Evolutionary conservation across 2,329 filamentous ascomycete genomes (phyloP).

Genomic region (Aspergillus luchuensis): DNA sequence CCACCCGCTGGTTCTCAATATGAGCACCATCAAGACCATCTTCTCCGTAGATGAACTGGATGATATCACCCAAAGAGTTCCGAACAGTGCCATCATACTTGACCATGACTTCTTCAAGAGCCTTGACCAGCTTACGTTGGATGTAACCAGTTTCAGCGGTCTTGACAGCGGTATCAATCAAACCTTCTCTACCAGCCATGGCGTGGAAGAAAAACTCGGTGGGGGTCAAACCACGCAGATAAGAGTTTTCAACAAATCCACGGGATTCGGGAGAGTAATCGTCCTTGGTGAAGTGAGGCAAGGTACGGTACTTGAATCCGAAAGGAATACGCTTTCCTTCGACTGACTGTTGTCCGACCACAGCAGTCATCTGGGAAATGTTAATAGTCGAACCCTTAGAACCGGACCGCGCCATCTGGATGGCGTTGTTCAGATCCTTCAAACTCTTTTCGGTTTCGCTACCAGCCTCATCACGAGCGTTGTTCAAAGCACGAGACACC

Average conservation of each 20-base stretch:
- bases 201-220: slow-evolving; percentile 99
- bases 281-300: slow-evolving; percentile 98
- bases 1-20: slow-evolving; percentile 91
- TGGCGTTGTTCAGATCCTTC: slow-evolving; percentile 94
- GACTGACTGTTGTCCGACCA: slow-evolving; percentile 96
- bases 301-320: slow-evolving; percentile 95
- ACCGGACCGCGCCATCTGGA: slow-evolving; percentile 92
- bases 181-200: slow-evolving; percentile 99
- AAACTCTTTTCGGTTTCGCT: slow-evolving; percentile 86
- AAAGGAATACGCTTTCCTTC: slow-evolving; percentile 99
- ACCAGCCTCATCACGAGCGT: slow-evolving; percentile 94
- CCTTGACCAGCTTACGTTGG: slow-evolving; percentile 96
- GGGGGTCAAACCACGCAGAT: slow-evolving; percentile 90
- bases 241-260: slow-evolving; percentile 98
- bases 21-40: slow-evolving; percentile 91
- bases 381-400: slow-evolving; percentile 99
- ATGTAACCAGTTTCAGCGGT: slow-evolving; percentile 99
- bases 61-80: slow-evolving; percentile 93
- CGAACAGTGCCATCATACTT: slow-evolving; percentile 97
- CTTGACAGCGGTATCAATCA: slow-evolving; percentile 99
- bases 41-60: slow-evolving; percentile 97
- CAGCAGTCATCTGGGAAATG: slow-evolving; percentile 98
- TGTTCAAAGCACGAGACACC: slow-evolving; percentile 91
- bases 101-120: slow-evolving; percentile 94
- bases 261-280: slow-evolving; percentile 97